Base-by-base conservation (phyloP, 1,139 yeast species). In the Arxiozyma telluris region DNA sequence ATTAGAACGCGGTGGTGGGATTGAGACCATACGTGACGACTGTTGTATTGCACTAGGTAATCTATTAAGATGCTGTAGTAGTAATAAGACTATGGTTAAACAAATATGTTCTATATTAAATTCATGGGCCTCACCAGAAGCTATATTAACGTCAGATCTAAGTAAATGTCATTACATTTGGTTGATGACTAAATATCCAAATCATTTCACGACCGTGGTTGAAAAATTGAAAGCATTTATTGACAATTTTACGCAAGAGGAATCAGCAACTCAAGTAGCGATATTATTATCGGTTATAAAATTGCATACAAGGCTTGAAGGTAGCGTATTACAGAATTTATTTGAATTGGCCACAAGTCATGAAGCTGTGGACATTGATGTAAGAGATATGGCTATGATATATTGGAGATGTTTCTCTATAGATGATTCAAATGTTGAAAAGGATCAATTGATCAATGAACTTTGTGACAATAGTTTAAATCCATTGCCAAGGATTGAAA, bases 351-450 rank as follows among this genome's bases (percentile, higher is more conserved):
- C 96, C 15, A 54, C 53, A 2, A 89, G 96, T 1, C 82, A 83
- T 55, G 82, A 83, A 56, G 80, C 90, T 56, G 95, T 89, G 62
- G 90, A 90, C 68, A 87, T 96, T 1, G 98, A 93, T 69, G 87
- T 93, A 44, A 80, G 98, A 64, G 98, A 93, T 71, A 82, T 93
- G 71, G 97, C 97, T 0, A 93, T 84, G 71, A 80, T 93, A 52
- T 93, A 90, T 71, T 93, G 98, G 98, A 82, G 98, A 67, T 75
- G 94, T 55, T 75, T 93, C 55, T 88, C 96, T 0, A 74, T 85
- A 34, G 83, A 81, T 54, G 53, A 44, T 34, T 21, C 47, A 1
- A 58, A 62, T 50, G 57, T 64, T 22, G 39, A 34, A 34, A 34
- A 34, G n/a, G 69, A 66, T 23, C 54, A 51, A 9, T 50, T 67